A percentile compares a stretch with the other conserved stretches of the same genome.
phyloP scores from a whole-genome alignment of 2,329 filamentous ascomycete genomes.

The Xylariaceae sp. region DNA sequence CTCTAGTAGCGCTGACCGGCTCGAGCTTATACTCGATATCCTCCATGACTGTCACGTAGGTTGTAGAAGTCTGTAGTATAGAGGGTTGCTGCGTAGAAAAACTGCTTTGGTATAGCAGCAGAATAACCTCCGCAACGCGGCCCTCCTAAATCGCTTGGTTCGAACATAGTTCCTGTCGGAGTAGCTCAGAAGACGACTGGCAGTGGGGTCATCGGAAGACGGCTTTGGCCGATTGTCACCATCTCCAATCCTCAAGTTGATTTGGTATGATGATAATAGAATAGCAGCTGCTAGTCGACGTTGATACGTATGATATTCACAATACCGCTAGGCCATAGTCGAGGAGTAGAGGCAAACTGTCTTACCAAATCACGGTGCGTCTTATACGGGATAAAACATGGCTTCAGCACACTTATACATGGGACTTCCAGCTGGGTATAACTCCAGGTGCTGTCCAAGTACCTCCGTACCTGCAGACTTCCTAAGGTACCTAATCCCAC shows the following conservation, averaged over 20 bases:
- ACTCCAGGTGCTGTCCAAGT: too few species aligned
- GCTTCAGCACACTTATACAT: too few species aligned
- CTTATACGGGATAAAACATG: too few species aligned
- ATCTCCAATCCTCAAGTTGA: slow-evolving; percentile 1
- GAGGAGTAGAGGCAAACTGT: not conserved
- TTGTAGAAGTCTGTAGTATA: not conserved
- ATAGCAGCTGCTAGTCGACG: too few species aligned
- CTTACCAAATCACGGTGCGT: too few species aligned
- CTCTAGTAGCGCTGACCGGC: slow-evolving; percentile 54
- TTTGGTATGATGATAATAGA: not conserved
- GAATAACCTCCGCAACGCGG: not conserved
- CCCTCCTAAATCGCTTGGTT: slow-evolving; percentile 1
- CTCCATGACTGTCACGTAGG: slow-evolving; percentile 40
- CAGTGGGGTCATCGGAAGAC: slow-evolving; percentile 36
- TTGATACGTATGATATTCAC: too few species aligned
- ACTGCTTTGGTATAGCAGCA: not conserved
- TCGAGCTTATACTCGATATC: slow-evolving; percentile 64
- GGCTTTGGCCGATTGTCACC: slow-evolving; percentile 31
- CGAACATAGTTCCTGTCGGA: not conserved
- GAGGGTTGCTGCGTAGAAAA: not conserved
- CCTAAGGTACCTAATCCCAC: too few species aligned
- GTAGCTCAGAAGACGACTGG: not conserved
- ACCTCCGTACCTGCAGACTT: too few species aligned
- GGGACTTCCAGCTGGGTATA: too few species aligned
- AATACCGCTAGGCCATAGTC: not conserved